These are phyloP conservation scores for Craterostigma plantagineum DNA, from an alignment of 257 asterid genomes.

Conservation along the genomic window DNA sequence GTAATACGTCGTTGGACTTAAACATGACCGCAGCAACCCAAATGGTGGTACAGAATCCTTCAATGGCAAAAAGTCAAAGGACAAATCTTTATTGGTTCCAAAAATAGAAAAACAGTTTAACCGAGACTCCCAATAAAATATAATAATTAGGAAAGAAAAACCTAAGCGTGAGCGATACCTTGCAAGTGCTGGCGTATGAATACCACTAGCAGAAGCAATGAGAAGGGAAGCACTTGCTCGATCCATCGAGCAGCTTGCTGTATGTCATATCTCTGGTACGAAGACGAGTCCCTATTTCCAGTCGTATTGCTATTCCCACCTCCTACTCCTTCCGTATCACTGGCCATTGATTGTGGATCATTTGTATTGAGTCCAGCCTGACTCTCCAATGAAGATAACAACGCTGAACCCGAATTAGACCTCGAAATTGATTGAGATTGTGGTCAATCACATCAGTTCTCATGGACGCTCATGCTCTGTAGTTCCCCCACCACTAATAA, in stretches of 20 bases:
- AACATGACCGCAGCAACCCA: conserved; percentile 78
- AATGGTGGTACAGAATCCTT: conserved; percentile 64
- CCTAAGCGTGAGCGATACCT: conserved; percentile 22
- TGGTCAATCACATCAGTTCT: conserved; percentile 17
- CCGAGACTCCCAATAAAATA: neutral
- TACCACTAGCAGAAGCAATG: conserved; percentile 62
- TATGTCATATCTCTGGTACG: conserved; percentile 80
- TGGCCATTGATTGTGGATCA: conserved; percentile 11
- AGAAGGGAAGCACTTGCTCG: conserved; percentile 87
- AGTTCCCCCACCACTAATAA: conserved; percentile 18
- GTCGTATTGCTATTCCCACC: conserved; percentile 17
- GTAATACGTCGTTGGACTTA: conserved; percentile 69
- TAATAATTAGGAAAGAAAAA: neutral
- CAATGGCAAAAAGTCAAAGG: conserved; percentile 8
- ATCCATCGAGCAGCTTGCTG: conserved; percentile 78
- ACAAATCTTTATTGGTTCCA: neutral
- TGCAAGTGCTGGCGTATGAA: conserved; percentile 90
- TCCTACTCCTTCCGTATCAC: conserved; percentile 16
- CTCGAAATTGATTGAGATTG: conserved; percentile 29
- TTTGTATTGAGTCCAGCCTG: conserved; percentile 41
- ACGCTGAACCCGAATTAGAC: conserved; percentile 21
- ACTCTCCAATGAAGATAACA: conserved; percentile 42
- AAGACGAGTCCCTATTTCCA: conserved; percentile 50
- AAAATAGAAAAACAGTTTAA: neutral
- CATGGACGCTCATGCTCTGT: conserved; percentile 38